Conservation (phyloP, 1,139 yeast genomes). For the Sugiyamaella xylanicola region DNA sequence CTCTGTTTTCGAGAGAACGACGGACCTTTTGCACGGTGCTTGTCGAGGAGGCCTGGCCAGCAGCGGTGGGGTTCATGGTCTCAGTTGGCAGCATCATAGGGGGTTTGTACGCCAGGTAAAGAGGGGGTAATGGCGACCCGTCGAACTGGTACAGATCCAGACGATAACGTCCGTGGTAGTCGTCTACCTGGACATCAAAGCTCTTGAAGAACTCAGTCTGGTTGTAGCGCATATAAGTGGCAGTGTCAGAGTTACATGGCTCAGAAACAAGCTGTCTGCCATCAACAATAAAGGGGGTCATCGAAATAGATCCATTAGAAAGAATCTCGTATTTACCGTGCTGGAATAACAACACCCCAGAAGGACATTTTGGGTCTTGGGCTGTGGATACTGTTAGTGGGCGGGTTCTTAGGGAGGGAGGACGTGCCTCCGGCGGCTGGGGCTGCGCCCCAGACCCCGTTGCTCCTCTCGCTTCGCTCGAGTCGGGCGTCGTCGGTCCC, state of each 20-base stretch:
- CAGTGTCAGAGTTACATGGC: slow-evolving; percentile 65
- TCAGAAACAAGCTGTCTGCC: slow-evolving; percentile 89
- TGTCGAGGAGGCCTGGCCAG: slow-evolving; percentile 39
- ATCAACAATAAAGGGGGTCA: slow-evolving; percentile 80
- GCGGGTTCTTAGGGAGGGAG: not conserved
- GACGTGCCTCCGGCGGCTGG: slow-evolving; percentile 2
- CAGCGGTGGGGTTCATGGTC: slow-evolving; percentile 82
- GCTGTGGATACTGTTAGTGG: slow-evolving; percentile 40
- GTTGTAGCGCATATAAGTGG: slow-evolving; percentile 70
- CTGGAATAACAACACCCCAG: slow-evolving; percentile 80
- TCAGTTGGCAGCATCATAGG: slow-evolving; percentile 94
- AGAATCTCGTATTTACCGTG: slow-evolving; percentile 77
- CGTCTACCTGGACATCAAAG: slow-evolving; percentile 63
- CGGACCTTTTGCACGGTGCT: slow-evolving; percentile 34
- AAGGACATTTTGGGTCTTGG: slow-evolving; percentile 73
- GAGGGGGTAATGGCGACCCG: slow-evolving; percentile 81
- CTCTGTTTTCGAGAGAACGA: slow-evolving; percentile 70
- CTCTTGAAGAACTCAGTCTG: slow-evolving; percentile 64
- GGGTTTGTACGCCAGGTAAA: slow-evolving; percentile 88
- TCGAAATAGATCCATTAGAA: slow-evolving; percentile 64
- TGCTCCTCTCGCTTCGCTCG: not conserved
- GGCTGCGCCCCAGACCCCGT: slow-evolving; percentile 1
- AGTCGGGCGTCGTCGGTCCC: not conserved
- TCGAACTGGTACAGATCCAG: slow-evolving; percentile 77
- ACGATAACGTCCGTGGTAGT: slow-evolving; percentile 79